These are phyloP conservation scores for Saccharomycopsis crataegensis DNA, from an alignment of 1,139 yeast genomes.

Conservation along the genomic window DNA sequence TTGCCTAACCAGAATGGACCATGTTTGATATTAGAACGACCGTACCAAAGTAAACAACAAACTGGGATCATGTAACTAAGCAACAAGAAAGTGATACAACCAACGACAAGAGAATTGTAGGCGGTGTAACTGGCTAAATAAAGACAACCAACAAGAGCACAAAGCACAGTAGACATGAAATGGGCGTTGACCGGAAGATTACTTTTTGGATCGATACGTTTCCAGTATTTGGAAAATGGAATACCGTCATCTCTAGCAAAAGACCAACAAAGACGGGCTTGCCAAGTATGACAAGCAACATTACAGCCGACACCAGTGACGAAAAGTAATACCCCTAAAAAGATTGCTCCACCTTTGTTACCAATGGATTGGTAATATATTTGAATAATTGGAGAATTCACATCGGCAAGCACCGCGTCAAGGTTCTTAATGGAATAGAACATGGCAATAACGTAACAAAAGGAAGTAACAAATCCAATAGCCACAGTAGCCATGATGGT, in stretches of 20 bases:
- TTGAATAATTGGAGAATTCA: slow-evolving; percentile 46
- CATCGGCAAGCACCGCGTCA: slow-evolving; percentile 45
- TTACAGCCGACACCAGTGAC: slow-evolving; percentile 65
- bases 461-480: slow-evolving; percentile 57
- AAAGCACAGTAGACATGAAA: slow-evolving; percentile 40
- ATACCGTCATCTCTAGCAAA: slow-evolving; percentile 62
- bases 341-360: slow-evolving; percentile 50
- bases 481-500: slow-evolving; percentile 60
- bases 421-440: slow-evolving; percentile 52
- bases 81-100: slow-evolving; percentile 45
- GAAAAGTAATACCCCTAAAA: slow-evolving; percentile 49
- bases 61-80: slow-evolving; percentile 45
- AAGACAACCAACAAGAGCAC: slow-evolving; percentile 42
- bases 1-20: slow-evolving; percentile 70
- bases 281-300: slow-evolving; percentile 70
- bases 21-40: slow-evolving; percentile 51
- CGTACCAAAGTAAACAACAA: slow-evolving; percentile 45
- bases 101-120: slow-evolving; percentile 49
- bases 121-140: slow-evolving; percentile 50
- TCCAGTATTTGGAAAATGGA: slow-evolving; percentile 42
- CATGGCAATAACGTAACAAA: slow-evolving; percentile 53
- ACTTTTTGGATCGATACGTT: slow-evolving; percentile 37
- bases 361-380: slow-evolving; percentile 52
- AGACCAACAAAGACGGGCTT: slow-evolving; percentile 70
- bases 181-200: slow-evolving; percentile 50